Percentiles rank a stretch among this genome's conserved stretches.
Evolutionary conservation across 345 rosid species (phyloP).

Genomic region (Clausena lansium): DNA sequence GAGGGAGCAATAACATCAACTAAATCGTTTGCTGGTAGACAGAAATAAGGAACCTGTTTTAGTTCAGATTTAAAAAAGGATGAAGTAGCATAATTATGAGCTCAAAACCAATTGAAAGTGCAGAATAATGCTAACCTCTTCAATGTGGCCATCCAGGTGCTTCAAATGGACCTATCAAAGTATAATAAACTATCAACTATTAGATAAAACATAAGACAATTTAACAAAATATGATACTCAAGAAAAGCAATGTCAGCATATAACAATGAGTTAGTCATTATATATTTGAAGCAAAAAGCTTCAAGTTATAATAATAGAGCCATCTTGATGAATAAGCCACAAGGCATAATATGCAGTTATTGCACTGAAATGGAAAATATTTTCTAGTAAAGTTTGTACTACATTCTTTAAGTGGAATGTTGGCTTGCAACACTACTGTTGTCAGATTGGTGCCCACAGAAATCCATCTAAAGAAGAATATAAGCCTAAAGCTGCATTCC

Average conservation of each 20-base stretch:
- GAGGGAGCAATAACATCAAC: slow-evolving; percentile 95
- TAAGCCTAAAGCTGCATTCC: background rate
- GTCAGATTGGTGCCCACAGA: slow-evolving; percentile 1
- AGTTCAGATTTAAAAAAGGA: slow-evolving; percentile 37
- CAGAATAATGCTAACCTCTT: slow-evolving; percentile 55
- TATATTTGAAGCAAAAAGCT: background rate
- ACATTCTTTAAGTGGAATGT: background rate
- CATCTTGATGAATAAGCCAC: background rate
- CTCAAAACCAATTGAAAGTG: slow-evolving; percentile 19
- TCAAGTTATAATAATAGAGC: background rate
- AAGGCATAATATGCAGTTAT: background rate
- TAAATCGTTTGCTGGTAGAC: slow-evolving; percentile 89
- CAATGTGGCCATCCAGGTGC: slow-evolving; percentile 93
- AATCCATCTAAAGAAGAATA: background rate
- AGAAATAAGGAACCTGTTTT: slow-evolving; percentile 98
- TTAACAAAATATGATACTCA: background rate
- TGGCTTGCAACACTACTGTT: background rate
- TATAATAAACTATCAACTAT: slow-evolving; percentile 16
- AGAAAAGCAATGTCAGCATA: background rate
- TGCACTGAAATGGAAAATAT: background rate
- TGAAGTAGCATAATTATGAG: slow-evolving; percentile 36
- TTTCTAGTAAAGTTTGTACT: background rate
- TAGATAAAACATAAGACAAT: slow-evolving; percentile 6
- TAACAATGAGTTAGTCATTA: background rate
- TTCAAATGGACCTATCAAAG: slow-evolving; percentile 78